Conservation (phyloP, 495 filamentous ascomycete species). For the Aspergillus sclerotioniger region DNA sequence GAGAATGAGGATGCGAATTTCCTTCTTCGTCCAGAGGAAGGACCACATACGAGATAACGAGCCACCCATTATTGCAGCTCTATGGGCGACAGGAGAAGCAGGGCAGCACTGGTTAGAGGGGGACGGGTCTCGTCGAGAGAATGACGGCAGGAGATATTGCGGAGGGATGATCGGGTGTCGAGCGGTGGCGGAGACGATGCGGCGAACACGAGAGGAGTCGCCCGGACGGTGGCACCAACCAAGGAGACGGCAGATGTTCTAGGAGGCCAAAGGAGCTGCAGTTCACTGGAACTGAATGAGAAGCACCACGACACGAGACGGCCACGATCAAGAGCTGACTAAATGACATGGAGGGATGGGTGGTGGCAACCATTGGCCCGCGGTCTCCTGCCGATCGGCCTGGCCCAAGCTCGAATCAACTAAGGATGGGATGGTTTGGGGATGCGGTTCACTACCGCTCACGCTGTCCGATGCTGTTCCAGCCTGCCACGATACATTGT, state of each 20-base stretch:
- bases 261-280: neutral
- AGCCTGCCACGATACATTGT: neutral
- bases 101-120: constrained; percentile 6
- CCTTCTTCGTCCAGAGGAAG: constrained; percentile 88
- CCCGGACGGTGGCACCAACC: neutral
- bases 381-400: constrained; percentile 17
- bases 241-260: neutral
- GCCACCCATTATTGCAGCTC: constrained; percentile 66
- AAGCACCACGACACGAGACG: neutral
- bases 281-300: neutral
- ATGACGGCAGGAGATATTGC: constrained; percentile 3
- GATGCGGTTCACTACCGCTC: neutral
- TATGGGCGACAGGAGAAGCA: constrained; percentile 5
- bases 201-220: constrained; percentile 3
- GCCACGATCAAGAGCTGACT: constrained; percentile 18
- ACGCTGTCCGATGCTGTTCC: neutral
- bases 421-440: constrained; percentile 2
- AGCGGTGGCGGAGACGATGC: constrained; percentile 8
- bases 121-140: neutral
- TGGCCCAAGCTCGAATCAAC: constrained; percentile 24
- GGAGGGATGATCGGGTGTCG: neutral
- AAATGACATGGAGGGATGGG: constrained; percentile 16
- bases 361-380: constrained; percentile 28
- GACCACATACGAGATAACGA: constrained; percentile 73
- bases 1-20: constrained; percentile 93